Evolutionary conservation across 164 flowering plant species (phyloP).

Genomic region (Tetrastigma voinierianum): DNA sequence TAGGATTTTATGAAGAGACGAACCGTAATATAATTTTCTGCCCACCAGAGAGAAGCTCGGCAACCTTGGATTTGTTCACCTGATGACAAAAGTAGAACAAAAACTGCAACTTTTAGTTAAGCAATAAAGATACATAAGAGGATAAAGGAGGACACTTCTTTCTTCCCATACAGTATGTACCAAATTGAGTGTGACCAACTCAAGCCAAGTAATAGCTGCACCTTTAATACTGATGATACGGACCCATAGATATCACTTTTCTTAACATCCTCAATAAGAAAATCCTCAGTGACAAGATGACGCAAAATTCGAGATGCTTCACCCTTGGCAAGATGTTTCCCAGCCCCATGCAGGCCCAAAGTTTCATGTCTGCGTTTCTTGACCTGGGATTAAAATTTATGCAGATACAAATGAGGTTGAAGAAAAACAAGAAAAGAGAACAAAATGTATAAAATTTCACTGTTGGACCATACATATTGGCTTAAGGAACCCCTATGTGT

Average conservation of each 20-base stretch:
- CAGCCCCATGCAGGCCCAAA: constrained; percentile 81
- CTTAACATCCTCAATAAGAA: constrained; percentile 82
- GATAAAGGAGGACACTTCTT: not conserved
- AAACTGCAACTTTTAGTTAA: not conserved
- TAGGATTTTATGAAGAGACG: not conserved
- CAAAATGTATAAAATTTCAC: not conserved
- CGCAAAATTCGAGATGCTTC: constrained; percentile 73
- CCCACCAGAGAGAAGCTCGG: constrained; percentile 50
- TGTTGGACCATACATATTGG: constrained; percentile 57
- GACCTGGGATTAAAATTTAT: constrained; percentile 46
- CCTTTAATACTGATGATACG: constrained; percentile 84
- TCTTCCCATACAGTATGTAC: not conserved
- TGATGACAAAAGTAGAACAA: constrained; percentile 23
- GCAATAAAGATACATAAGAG: too few species aligned
- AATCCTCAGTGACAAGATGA: constrained; percentile 80
- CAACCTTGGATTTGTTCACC: constrained; percentile 80
- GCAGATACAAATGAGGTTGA: not conserved
- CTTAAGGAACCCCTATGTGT: constrained; percentile 86
- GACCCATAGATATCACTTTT: constrained; percentile 94
- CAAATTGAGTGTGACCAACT: not conserved
- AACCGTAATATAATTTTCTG: constrained; percentile 67
- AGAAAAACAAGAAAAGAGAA: not conserved
- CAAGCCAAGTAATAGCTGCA: constrained; percentile 9
- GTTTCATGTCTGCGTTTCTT: constrained; percentile 75
- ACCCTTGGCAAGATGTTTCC: constrained; percentile 75